These are phyloP conservation scores for Neocucurbitaria cava DNA, from an alignment of 2,329 filamentous ascomycete genomes.

Conservation along the genomic window DNA sequence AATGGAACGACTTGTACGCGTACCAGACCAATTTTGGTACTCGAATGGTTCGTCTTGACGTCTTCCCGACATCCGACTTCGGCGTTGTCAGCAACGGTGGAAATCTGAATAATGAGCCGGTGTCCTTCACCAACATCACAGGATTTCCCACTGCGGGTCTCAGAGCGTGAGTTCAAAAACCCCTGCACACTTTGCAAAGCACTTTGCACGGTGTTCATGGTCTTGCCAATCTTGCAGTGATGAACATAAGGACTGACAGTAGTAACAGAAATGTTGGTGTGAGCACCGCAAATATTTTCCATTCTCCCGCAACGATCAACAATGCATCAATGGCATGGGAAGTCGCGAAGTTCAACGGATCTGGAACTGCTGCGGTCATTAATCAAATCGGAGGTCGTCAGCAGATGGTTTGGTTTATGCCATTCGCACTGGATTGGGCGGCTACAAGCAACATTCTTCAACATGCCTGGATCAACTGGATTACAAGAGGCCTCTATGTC, in stretches of 20 bases:
- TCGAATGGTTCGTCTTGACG: slow-evolving; percentile 67
- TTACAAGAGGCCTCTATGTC: slow-evolving; percentile 65
- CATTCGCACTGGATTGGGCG: slow-evolving; percentile 61
- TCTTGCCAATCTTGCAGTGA: too few species aligned
- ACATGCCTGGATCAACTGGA: slow-evolving; percentile 69
- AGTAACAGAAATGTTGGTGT: slow-evolving; percentile 31
- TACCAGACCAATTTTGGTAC: slow-evolving; percentile 67
- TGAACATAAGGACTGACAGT: slow-evolving; percentile 7
- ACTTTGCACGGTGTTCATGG: too few species aligned
- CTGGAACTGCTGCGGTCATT: slow-evolving; percentile 64
- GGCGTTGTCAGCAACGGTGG: slow-evolving; percentile 51
- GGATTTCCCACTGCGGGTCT: slow-evolving; percentile 64
- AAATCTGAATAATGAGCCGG: slow-evolving; percentile 40
- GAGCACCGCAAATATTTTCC: slow-evolving; percentile 56
- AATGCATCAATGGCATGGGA: slow-evolving; percentile 61
- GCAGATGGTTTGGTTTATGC: slow-evolving; percentile 69
- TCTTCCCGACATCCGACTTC: slow-evolving; percentile 61
- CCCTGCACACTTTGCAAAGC: background rate
- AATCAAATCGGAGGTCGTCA: slow-evolving; percentile 64
- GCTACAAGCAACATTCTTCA: slow-evolving; percentile 65
- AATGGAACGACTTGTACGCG: slow-evolving; percentile 63
- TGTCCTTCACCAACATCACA: slow-evolving; percentile 62
- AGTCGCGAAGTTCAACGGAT: slow-evolving; percentile 56
- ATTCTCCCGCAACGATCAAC: slow-evolving; percentile 64
- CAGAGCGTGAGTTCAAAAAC: slow-evolving; percentile 47